A percentile compares a stretch with the other conserved stretches of the same genome.
These are phyloP conservation scores for Jackrogersella minutella DNA, from an alignment of 495 filamentous ascomycete species.

Conservation along the genomic window DNA sequence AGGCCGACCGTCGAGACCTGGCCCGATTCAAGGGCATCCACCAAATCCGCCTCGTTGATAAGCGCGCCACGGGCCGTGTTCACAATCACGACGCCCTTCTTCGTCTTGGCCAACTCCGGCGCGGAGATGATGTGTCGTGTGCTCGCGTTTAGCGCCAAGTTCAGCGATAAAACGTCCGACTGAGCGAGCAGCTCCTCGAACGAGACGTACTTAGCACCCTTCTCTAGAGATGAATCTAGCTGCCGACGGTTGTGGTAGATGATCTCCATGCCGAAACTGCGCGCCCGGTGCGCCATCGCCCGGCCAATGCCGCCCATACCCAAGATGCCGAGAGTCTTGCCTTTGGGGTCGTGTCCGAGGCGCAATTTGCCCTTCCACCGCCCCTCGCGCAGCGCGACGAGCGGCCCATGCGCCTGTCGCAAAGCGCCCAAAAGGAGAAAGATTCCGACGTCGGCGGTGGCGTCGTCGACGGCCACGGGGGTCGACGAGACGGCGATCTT, in stretches of 20 bases:
- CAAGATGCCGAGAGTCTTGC: constrained; percentile 78
- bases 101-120: constrained; percentile 72
- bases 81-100: constrained; percentile 73
- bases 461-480: constrained; percentile 71
- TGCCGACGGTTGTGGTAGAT: constrained; percentile 74
- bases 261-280: constrained; percentile 73
- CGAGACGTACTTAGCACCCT: constrained; percentile 63
- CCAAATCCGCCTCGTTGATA: constrained; percentile 77
- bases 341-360: constrained; percentile 73
- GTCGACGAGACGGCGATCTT: constrained; percentile 73
- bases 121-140: constrained; percentile 74
- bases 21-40: constrained; percentile 71
- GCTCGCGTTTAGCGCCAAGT: constrained; percentile 69
- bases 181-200: constrained; percentile 71
- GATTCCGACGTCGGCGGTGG: constrained; percentile 75
- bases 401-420: constrained; percentile 69
- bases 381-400: constrained; percentile 67
- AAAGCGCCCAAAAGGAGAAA: constrained; percentile 76
- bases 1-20: constrained; percentile 74
- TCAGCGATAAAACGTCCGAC: constrained; percentile 72
- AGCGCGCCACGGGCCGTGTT: constrained; percentile 78
- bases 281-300: constrained; percentile 58
- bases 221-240: constrained; percentile 56
- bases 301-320: constrained; percentile 90
- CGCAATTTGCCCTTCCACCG: constrained; percentile 56